These are phyloP conservation scores for Mimosa pudica DNA, from an alignment of 306 rosid genomes.

Conservation along the genomic window DNA sequence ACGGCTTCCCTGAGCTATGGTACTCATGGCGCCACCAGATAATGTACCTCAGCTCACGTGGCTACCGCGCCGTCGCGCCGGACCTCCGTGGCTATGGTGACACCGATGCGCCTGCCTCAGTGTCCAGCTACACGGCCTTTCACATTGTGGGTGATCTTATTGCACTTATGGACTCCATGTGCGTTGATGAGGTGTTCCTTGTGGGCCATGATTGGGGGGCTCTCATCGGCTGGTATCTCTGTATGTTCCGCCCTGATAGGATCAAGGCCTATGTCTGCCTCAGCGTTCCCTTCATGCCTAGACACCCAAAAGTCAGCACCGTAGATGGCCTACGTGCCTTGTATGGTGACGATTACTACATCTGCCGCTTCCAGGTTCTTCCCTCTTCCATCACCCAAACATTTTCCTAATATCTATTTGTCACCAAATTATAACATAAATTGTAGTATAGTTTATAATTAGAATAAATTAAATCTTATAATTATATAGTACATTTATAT, in stretches of 20 bases:
- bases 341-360: constrained; percentile 45
- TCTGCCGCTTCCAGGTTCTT: too few relatives aligned
- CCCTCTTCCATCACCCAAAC: not conserved
- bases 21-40: constrained; percentile 1
- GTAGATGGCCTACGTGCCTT: constrained; percentile 33
- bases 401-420: too few relatives aligned
- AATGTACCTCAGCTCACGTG: not conserved
- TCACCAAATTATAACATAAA: too few relatives aligned
- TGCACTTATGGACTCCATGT: not conserved
- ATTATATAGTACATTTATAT: too few relatives aligned
- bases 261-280: constrained; percentile 43
- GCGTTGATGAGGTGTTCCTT: not conserved
- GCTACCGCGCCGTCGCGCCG: not conserved
- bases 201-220: constrained; percentile 56
- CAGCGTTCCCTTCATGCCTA: constrained; percentile 35
- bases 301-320: constrained; percentile 30
- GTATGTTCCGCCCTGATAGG: constrained; percentile 36
- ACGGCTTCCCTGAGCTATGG: not conserved
- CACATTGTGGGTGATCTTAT: not conserved
- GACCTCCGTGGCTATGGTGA: not conserved
- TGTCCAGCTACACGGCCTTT: not conserved
- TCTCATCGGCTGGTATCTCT: constrained; percentile 37
- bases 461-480: too few relatives aligned
- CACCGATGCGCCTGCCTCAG: not conserved
- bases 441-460: too few relatives aligned